These are phyloP conservation scores for Aspergillus bridgeri DNA, from an alignment of 495 filamentous ascomycete species.

Conservation along the genomic window DNA sequence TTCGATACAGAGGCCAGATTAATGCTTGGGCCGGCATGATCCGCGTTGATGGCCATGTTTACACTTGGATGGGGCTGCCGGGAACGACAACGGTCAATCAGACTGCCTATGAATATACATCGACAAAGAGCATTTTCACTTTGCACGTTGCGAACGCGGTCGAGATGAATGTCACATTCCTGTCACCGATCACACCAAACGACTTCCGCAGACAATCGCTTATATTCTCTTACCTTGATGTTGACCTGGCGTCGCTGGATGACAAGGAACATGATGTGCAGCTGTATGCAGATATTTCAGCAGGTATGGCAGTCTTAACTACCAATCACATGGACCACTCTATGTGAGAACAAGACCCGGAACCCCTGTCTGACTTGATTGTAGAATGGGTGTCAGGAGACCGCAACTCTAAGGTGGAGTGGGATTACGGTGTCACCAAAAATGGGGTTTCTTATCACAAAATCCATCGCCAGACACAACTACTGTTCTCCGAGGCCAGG, in stretches of 20 bases:
- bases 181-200: conserved; percentile 54
- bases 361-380: conserved; percentile 11
- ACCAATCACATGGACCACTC: background rate
- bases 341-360: background rate
- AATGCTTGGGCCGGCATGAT: conserved; percentile 56
- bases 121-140: conserved; percentile 55
- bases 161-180: conserved; percentile 54
- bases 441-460: conserved; percentile 51
- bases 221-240: conserved; percentile 53
- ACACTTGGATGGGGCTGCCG: conserved; percentile 56
- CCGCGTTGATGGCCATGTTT: conserved; percentile 51
- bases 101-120: conserved; percentile 53
- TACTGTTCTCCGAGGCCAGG: conserved; percentile 49
- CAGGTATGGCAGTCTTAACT: conserved; percentile 37
- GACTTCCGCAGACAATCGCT: conserved; percentile 55
- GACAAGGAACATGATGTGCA: conserved; percentile 53
- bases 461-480: conserved; percentile 49
- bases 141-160: conserved; percentile 47
- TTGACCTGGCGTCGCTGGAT: conserved; percentile 51
- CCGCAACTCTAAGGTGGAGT: conserved; percentile 44
- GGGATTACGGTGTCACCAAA: conserved; percentile 48
- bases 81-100: conserved; percentile 44
- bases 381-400: conserved; percentile 60
- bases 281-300: conserved; percentile 59
- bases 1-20: conserved; percentile 39